Evolutionary conservation across 2,329 filamentous ascomycete species (phyloP).

Genomic region (Epichloe festucae): DNA sequence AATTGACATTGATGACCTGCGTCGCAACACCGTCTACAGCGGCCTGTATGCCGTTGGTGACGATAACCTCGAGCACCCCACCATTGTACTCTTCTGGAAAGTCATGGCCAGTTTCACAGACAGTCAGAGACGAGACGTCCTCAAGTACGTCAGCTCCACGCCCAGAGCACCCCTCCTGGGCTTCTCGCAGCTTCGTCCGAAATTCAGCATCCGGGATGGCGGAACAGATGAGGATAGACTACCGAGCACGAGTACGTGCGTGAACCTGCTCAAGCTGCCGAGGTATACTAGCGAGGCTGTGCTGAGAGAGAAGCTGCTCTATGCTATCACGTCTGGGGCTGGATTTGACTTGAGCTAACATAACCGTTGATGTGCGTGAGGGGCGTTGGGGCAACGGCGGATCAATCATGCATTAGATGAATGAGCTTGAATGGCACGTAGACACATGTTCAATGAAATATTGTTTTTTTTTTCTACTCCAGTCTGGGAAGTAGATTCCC

Average conservation of each 20-base stretch:
- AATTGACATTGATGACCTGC: conserved; percentile 78
- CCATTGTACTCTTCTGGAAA: conserved; percentile 79
- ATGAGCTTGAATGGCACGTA: neutral
- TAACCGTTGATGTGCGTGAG: neutral
- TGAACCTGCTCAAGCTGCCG: conserved; percentile 87
- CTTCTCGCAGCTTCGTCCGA: conserved; percentile 72
- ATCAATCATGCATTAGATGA: conserved; percentile 1
- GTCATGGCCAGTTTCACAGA: conserved; percentile 70
- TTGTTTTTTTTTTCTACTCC: no score
- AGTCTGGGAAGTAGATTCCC: no score
- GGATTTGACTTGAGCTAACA: conserved; percentile 70
- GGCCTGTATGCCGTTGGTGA: conserved; percentile 85
- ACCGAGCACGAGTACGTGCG: conserved; percentile 90
- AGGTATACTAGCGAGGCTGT: conserved; percentile 55
- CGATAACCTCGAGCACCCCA: conserved; percentile 74
- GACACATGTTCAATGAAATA: no score
- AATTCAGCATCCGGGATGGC: conserved; percentile 81
- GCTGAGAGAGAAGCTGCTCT: conserved; percentile 70
- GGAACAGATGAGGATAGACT: conserved; percentile 49
- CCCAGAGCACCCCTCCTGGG: conserved; percentile 81
- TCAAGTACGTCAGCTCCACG: conserved; percentile 93
- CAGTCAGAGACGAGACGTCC: conserved; percentile 65
- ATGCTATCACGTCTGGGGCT: conserved; percentile 79
- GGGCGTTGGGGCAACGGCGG: neutral
- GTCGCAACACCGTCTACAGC: conserved; percentile 72